These are phyloP conservation scores for Earliella scabrosa DNA, from an alignment of 1,284 basidiomycete genomes.

Conservation along the genomic window DNA sequence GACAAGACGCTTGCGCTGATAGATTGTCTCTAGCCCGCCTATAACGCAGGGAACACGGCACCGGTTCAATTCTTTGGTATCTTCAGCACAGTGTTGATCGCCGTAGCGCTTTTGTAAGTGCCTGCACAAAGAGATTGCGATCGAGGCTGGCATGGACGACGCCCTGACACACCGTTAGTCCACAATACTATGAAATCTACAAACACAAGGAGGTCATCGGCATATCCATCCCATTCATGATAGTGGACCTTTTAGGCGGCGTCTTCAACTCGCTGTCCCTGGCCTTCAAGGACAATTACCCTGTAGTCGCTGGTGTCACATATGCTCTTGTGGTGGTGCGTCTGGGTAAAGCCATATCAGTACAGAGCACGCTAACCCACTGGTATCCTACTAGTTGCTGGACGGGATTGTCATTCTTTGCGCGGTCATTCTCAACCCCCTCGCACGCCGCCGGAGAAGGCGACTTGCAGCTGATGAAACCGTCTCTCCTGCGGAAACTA, in stretches of 20 bases:
- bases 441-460: constrained; percentile 25
- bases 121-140: too few relatives aligned
- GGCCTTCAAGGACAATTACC: constrained; percentile 68
- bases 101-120: constrained; percentile 60
- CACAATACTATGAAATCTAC: constrained; percentile 74
- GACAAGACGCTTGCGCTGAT: background rate
- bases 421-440: constrained; percentile 67
- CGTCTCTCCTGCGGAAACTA: too few relatives aligned
- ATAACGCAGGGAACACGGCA: constrained; percentile 48
- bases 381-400: constrained; percentile 48
- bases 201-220: constrained; percentile 72
- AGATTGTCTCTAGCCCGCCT: constrained; percentile 38
- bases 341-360: too few relatives aligned
- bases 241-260: constrained; percentile 73
- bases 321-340: constrained; percentile 65
- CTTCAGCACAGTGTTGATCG: constrained; percentile 62
- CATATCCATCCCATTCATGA: constrained; percentile 74
- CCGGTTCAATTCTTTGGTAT: constrained; percentile 70
- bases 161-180: too few relatives aligned
- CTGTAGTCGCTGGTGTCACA: constrained; percentile 65
- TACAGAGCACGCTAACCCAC: too few relatives aligned
- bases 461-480: background rate
- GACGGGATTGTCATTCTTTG: constrained; percentile 63
- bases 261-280: constrained; percentile 75
- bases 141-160: too few relatives aligned